These are phyloP conservation scores for Lolium rigidum DNA, from an alignment of 176 grass and related monocot genomes.

Conservation along the genomic window DNA sequence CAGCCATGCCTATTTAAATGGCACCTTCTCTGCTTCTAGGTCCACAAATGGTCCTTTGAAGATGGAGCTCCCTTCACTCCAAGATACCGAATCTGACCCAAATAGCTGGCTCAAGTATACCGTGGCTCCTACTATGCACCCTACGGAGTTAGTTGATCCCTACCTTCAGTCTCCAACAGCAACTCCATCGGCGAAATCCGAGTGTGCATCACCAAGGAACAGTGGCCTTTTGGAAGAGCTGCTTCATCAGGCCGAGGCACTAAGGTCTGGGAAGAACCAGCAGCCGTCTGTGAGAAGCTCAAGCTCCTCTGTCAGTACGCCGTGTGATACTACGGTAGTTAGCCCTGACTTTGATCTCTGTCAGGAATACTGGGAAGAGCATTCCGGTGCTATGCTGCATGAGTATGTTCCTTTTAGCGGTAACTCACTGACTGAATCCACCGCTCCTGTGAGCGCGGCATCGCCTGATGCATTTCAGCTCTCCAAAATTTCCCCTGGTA, in stretches of 20 bases:
- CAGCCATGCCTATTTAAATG: conserved; percentile 89
- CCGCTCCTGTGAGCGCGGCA: conserved; percentile 39
- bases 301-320: conserved; percentile 66
- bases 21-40: conserved; percentile 91
- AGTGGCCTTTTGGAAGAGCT: conserved; percentile 89
- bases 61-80: conserved; percentile 99
- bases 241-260: conserved; percentile 66
- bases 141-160: conserved; percentile 61
- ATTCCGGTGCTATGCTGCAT: conserved; percentile 44
- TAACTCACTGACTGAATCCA: conserved; percentile 50
- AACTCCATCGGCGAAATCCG: conserved; percentile 63
- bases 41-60: conserved; percentile 71
- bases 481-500: conserved; percentile 51
- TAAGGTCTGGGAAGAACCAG: conserved; percentile 59
- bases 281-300: conserved; percentile 58
- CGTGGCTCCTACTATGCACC: conserved; percentile 56
- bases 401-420: conserved; percentile 52
- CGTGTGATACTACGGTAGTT: conserved; percentile 44
- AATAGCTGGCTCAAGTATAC: conserved; percentile 71
- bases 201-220: conserved; percentile 57
- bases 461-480: conserved; percentile 46
- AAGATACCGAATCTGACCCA: conserved; percentile 90
- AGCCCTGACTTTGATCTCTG: conserved; percentile 59
- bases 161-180: conserved; percentile 62
- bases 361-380: conserved; percentile 63